Evolutionary conservation across 306 rosid species (phyloP), one percentile per base, ranked within the genome.

Genomic region (Castanospermum australe): DNA sequence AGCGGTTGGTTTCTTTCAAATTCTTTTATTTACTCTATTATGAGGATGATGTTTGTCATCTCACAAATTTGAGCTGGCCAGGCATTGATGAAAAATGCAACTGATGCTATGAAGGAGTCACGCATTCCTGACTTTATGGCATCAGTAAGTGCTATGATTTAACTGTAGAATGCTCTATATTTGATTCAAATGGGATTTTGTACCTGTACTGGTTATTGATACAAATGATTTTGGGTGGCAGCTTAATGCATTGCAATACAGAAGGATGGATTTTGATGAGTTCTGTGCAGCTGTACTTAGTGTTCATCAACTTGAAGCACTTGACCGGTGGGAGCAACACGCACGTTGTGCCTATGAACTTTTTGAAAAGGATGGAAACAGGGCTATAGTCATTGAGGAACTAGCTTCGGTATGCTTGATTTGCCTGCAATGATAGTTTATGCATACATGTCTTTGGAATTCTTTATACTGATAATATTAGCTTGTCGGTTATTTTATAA

Each of bases 191-290:
- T 61, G 35, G 44, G 22, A 42, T 74, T 20, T 61, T 64, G 59
- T 25, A 68, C 32, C 57, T 25, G 24, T 57, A 39, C 18, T 36
- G 12, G 38, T 64, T 52, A 47, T 32, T 75, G 77, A 61, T 17
- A 64, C 38, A 67, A 28, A 68, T 69, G 18, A 38, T 56, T 52
- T 76, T 73, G 71, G 33, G 56, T 86, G 75, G 81, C 89, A 92
- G 97, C 85, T 89, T 77, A 92, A 86, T 44, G 91, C 94, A 35
- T 76, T 92, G 81, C 97, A 92, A 77, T 88, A 84, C 52, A 81
- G 92, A 80, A 85, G 94, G 84, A 92, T 92, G 92, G 92, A 89
- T 68, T 92, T 92, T 70, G 92, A 89, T 64, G 97, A 92, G 84
- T 92, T 92, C 79, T 89, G 92, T 72, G 89, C 94, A 18, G 97